Evolutionary conservation across 2,329 filamentous ascomycete genomes (phyloP), one percentile per base, ranked within the genome.

Genomic region (Penicillium brasilianum): DNA sequence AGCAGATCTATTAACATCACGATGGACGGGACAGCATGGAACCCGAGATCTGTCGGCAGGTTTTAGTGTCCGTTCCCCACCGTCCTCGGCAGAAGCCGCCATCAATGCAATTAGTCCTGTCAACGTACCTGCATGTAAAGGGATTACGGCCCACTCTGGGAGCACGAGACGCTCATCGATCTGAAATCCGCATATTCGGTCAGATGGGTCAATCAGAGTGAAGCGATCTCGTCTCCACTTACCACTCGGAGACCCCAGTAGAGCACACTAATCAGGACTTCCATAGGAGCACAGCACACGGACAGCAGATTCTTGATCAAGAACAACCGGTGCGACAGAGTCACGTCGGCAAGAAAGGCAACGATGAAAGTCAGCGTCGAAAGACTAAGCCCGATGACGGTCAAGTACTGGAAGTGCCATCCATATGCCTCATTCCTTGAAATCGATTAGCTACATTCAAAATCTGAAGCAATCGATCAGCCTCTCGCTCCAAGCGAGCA

Each of bases 351-450:
- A 44, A 85, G 67, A 2, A 88, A 75, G 37, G 80, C 87, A 58
- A 80, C 71, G 22, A 74, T 59, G 73, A 88, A 88, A 36, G 85
- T 86, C 48, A 81, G 37, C 2, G 85, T 84, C 0, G 85, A 80
- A 53, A 88, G 75, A 5, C 80, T 76, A 7, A 88, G 80, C 46
- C 86, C 87, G 67, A 89, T 83, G 66, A 88, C 86, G 61, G 87
- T 88, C 22, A 88, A 78, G 70, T 86, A 88, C 76, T 88, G 86
- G 62, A 88, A 82, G 70, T 89, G 86, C 85, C 86, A 88, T 66
- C 87, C 87, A 73, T 86, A 88, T 37, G 84, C 83, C 14, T 85
- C 78, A 66, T 85, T 87, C 44, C 81, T 85, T 28, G 25, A 25
- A 8, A 30, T 8, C 51, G 4, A 54, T 62, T 30, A 63, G 56